Evolutionary conservation across 768 basidiomycete species (phyloP), one percentile per base, ranked within the genome.

Genomic region (Leucogyrophana mollusca): DNA sequence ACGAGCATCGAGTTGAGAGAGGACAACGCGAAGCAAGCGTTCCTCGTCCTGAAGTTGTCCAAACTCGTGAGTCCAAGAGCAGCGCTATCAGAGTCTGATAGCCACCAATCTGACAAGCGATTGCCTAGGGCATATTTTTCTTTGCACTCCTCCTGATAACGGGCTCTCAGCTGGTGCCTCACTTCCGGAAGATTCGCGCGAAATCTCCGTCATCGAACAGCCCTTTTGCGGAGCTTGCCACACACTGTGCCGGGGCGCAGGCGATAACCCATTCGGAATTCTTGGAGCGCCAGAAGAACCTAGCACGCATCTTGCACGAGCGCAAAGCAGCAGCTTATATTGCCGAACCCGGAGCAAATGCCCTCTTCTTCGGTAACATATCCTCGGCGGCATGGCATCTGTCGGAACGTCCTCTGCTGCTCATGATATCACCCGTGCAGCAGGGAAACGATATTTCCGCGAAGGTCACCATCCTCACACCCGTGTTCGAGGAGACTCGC

Each of bases 331-430:
- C 79, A 6, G 84, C 85, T 13, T 93, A 88, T 60, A 77, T 94
- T 25, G 79, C 85, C 5, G 90, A 94, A 60, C 89, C 92, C 20
- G 82, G 87, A 0, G 78, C 87, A 11, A 86, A 73, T 46, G 80
- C 83, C 1, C 66, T 72, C 3, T 94, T 80, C 71, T 92, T 77
- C 61, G 81, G 73, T n/a, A 90, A 90, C 54, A 73, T 90, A 47
- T 84, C 85, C 10, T 58, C 54, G 4, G 49, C 73, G 7, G 56
- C 75, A 17, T 94, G 92, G 91, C 51, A 56, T 24, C 74, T 90
- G 24, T 88, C 87, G 9, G 91, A 94, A 66, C 77, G 91, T 2
- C 90, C 90, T 0, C 73, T 93, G 11, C 66, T 93, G 4, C 68
- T 92, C 24, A 72, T 88, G 45, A 55, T 93, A 34, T 73, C 76